A percentile compares a stretch with the other conserved stretches of the same genome.
phyloP scores from a whole-genome alignment of 306 rosid genomes.

The Castanopsis chinensis region DNA sequence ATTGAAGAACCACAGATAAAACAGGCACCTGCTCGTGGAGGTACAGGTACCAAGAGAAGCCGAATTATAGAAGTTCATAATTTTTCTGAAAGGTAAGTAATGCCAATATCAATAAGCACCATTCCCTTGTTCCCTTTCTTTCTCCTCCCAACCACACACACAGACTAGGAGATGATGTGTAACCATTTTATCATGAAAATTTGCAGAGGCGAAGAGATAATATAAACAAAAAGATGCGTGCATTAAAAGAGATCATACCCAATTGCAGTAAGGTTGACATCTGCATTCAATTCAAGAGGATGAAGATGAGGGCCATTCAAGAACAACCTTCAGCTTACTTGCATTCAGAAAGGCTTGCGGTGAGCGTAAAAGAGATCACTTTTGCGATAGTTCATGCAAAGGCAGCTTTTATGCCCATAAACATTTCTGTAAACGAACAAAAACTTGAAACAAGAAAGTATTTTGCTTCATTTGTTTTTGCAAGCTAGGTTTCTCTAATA shows the following conservation, averaged over 20 bases:
- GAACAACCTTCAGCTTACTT: background rate
- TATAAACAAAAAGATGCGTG: conserved; percentile 47
- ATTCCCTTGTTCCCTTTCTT: no score
- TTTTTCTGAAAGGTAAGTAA: conserved; percentile 49
- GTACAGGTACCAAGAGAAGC: no score
- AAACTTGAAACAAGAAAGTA: background rate
- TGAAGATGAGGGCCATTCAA: background rate
- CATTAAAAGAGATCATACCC: conserved; percentile 52
- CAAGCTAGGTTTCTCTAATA: background rate
- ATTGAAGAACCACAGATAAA: no score
- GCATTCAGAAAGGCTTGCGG: background rate
- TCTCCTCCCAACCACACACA: background rate
- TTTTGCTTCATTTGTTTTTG: background rate
- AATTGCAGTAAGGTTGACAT: conserved; percentile 47
- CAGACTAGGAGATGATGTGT: background rate
- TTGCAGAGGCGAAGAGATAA: conserved; percentile 52
- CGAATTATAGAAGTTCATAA: conserved; percentile 26
- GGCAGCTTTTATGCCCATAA: background rate
- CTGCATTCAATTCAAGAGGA: background rate
- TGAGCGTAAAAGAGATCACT: background rate
- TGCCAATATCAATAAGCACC: background rate
- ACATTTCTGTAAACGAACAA: background rate
- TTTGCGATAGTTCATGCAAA: background rate
- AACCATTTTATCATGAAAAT: conserved; percentile 2
- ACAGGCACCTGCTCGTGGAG: no score